These are phyloP conservation scores for Musa acuminata DNA, from an alignment of 176 grass and related monocot species.

Conservation along the genomic window DNA sequence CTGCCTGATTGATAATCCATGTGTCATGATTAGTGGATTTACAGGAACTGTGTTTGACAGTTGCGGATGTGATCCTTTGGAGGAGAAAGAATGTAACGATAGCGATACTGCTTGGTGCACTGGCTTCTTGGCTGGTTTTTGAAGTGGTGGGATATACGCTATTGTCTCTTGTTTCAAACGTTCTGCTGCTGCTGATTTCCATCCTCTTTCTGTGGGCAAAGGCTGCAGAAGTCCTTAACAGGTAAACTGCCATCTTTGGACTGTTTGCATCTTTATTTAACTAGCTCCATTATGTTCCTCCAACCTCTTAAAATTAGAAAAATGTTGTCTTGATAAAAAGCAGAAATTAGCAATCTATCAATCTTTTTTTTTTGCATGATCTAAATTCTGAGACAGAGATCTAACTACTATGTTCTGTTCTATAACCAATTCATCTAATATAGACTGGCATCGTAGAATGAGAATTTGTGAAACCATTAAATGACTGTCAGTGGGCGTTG, in stretches of 20 bases:
- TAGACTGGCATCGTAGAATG: too few relatives aligned
- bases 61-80: slow-evolving; percentile 69
- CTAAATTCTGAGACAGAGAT: too few relatives aligned
- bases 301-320: background rate
- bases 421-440: too few relatives aligned
- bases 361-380: too few relatives aligned
- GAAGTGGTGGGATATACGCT: slow-evolving; percentile 32
- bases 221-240: slow-evolving; percentile 53
- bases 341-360: too few relatives aligned
- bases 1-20: too few relatives aligned
- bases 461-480: too few relatives aligned
- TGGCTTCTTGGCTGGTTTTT: slow-evolving; percentile 45
- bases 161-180: slow-evolving; percentile 46
- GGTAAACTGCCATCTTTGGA: slow-evolving; percentile 11
- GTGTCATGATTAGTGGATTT: background rate
- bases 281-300: background rate
- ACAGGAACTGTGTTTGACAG: slow-evolving; percentile 17
- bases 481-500: too few relatives aligned
- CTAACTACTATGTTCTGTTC: too few relatives aligned
- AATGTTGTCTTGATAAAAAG: too few relatives aligned
- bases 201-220: slow-evolving; percentile 71
- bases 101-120: slow-evolving; percentile 29
- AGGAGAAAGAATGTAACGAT: slow-evolving; percentile 36
- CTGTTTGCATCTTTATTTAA: background rate
- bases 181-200: slow-evolving; percentile 61